These are phyloP conservation scores for Bidens hawaiensis DNA, from an alignment of 140 eudicot species.

Conservation along the genomic window DNA sequence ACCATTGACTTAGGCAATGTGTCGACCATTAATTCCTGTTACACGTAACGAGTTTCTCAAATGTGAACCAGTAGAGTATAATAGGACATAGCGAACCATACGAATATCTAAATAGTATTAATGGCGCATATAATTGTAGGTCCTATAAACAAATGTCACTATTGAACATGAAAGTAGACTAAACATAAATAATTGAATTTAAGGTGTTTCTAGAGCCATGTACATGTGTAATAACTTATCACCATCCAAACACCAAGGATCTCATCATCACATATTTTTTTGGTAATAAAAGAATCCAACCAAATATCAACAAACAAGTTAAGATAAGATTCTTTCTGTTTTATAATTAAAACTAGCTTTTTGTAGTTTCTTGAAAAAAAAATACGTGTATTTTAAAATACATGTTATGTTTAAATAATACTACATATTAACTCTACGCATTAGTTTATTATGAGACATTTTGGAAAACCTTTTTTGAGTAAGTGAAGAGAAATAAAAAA, in stretches of 20 bases:
- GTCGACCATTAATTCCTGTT: background rate
- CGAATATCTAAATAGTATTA: background rate
- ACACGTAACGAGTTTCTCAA: constrained; percentile 1
- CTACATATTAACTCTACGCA: too few species aligned
- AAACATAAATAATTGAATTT: constrained; percentile 24
- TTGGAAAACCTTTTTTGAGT: too few species aligned
- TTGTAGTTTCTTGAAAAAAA: background rate
- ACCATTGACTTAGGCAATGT: constrained; percentile 8
- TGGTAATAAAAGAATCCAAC: constrained; percentile 18
- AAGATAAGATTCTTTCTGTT: constrained; percentile 7
- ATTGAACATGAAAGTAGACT: constrained; percentile 22
- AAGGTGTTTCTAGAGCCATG: constrained; percentile 40
- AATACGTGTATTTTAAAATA: too few species aligned
- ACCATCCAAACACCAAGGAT: constrained; percentile 27
- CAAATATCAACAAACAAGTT: constrained; percentile 21
- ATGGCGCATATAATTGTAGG: constrained; percentile 23
- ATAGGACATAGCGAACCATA: background rate
- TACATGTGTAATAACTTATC: constrained; percentile 25
- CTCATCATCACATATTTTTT: constrained; percentile 28
- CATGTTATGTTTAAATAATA: background rate
- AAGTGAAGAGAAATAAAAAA: too few species aligned
- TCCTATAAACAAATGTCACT: constrained; percentile 25
- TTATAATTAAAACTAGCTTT: background rate
- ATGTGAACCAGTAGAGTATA: background rate
- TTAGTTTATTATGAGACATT: background rate